A percentile compares a stretch with the other conserved stretches of the same genome.
phyloP scores from a whole-genome alignment of 164 flowering plant species.

The Kalanchoe fedtschenkoi region DNA sequence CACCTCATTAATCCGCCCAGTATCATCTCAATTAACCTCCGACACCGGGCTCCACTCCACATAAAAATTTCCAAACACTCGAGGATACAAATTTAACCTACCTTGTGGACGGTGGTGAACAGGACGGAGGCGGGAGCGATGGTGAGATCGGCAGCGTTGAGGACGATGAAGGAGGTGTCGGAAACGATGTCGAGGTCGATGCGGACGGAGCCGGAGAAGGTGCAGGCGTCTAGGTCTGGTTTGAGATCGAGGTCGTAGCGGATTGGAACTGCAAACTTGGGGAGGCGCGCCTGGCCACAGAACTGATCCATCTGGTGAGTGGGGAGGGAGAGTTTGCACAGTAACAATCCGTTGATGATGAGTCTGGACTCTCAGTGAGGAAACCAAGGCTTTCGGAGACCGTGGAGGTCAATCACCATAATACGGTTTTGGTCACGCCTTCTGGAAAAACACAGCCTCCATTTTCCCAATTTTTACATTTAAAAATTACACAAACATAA shows the following conservation, averaged over 20 bases:
- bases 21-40: background rate
- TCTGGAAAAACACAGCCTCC: too few species aligned
- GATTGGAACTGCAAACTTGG: constrained; percentile 35
- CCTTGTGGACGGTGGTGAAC: constrained; percentile 19
- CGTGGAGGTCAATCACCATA: constrained; percentile 60
- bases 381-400: constrained; percentile 75
- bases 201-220: constrained; percentile 25
- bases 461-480: too few species aligned
- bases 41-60: background rate
- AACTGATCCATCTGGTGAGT: constrained; percentile 30
- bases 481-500: too few species aligned
- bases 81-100: background rate
- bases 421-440: constrained; percentile 56
- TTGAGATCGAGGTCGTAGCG: constrained; percentile 29
- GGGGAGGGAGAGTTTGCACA: too few species aligned
- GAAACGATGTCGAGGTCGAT: constrained; percentile 28
- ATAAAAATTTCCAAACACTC: background rate
- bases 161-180: constrained; percentile 27
- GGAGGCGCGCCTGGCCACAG: constrained; percentile 34
- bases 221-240: constrained; percentile 32
- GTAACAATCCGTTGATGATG: too few species aligned
- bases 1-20: background rate
- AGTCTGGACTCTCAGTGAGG: background rate
- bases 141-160: constrained; percentile 40
- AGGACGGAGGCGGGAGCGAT: constrained; percentile 16